Evolutionary conservation across 768 basidiomycete genomes (phyloP).

Genomic region (Galerina marginata): DNA sequence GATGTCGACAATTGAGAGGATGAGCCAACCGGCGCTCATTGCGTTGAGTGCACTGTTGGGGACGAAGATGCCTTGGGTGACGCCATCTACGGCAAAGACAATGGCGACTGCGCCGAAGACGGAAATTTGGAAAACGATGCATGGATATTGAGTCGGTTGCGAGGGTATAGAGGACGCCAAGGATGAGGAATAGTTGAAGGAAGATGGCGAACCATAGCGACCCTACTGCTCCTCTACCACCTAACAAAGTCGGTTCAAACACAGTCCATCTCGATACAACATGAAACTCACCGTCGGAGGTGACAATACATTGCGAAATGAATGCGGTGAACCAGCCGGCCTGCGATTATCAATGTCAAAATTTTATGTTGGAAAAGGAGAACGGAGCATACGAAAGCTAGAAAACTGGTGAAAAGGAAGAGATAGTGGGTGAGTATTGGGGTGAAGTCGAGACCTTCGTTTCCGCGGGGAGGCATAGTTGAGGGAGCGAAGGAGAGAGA

Average conservation of each 20-base stretch:
- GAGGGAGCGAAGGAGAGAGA: constrained; percentile 10
- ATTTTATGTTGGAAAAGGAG: constrained; percentile 10
- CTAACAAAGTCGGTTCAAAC: constrained; percentile 28
- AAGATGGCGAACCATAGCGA: constrained; percentile 86
- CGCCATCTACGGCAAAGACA: constrained; percentile 83
- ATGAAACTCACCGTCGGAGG: constrained; percentile 50
- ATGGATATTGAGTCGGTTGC: constrained; percentile 92
- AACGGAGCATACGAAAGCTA: constrained; percentile 67
- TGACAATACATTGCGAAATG: constrained; percentile 72
- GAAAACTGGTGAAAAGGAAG: constrained; percentile 85
- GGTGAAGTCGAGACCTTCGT: constrained; percentile 80
- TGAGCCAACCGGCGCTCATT: constrained; percentile 93
- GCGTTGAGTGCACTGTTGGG: constrained; percentile 64
- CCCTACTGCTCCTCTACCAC: constrained; percentile 55
- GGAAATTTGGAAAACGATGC: constrained; percentile 90
- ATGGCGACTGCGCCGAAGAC: constrained; percentile 86
- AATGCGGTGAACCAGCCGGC: constrained; percentile 80
- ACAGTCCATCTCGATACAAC: neutral
- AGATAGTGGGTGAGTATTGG: constrained; percentile 92
- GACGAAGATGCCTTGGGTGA: constrained; percentile 71
- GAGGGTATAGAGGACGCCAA: constrained; percentile 75
- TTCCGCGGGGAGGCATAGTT: constrained; percentile 60
- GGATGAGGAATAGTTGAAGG: constrained; percentile 73
- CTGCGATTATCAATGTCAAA: constrained; percentile 34
- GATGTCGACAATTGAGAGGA: constrained; percentile 90